Percentiles rank a stretch among this genome's conserved stretches.
These are phyloP conservation scores for Fusarium stilboides DNA, from an alignment of 2,329 filamentous ascomycete genomes.

Conservation along the genomic window DNA sequence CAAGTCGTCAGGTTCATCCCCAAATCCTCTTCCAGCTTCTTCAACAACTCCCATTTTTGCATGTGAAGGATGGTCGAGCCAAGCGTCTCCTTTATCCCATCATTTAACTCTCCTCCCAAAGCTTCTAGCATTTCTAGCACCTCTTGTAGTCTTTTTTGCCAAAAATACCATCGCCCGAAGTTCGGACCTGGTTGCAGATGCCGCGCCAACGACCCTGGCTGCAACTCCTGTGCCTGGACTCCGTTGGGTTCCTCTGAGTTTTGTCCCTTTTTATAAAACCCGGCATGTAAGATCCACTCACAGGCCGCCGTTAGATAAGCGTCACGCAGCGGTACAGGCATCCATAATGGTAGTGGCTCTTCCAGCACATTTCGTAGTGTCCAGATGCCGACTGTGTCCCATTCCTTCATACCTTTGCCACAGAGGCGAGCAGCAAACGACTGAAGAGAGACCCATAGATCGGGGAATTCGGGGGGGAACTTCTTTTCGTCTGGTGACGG, in stretches of 20 bases:
- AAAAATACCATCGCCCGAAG: constrained; percentile 52
- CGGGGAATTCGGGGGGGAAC: too few relatives aligned
- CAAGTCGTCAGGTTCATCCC: too few relatives aligned
- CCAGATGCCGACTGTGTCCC: constrained; percentile 52
- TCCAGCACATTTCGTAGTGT: constrained; percentile 53
- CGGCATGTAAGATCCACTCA: constrained; percentile 54
- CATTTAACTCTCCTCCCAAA: constrained; percentile 35
- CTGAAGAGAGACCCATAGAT: constrained; percentile 52
- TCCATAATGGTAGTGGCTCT: constrained; percentile 29
- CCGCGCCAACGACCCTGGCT: constrained; percentile 42
- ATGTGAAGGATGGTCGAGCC: constrained; percentile 45
- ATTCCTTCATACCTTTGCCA: constrained; percentile 40
- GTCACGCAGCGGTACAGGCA: constrained; percentile 35
- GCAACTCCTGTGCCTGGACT: constrained; percentile 37
- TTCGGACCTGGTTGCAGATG: constrained; percentile 42
- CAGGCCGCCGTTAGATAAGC: constrained; percentile 42
- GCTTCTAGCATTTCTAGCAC: constrained; percentile 43
- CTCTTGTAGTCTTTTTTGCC: constrained; percentile 49
- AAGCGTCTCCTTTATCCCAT: constrained; percentile 41
- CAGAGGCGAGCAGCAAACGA: constrained; percentile 53
- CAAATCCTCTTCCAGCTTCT: too few relatives aligned
- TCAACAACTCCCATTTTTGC: neutral
- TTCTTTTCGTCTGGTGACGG: neutral
- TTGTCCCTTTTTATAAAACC: constrained; percentile 44
- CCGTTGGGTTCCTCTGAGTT: constrained; percentile 38